Evolutionary conservation across 164 flowering plant genomes (phyloP), one percentile per base, ranked within the genome.

Genomic region (Macadamia integrifolia): DNA sequence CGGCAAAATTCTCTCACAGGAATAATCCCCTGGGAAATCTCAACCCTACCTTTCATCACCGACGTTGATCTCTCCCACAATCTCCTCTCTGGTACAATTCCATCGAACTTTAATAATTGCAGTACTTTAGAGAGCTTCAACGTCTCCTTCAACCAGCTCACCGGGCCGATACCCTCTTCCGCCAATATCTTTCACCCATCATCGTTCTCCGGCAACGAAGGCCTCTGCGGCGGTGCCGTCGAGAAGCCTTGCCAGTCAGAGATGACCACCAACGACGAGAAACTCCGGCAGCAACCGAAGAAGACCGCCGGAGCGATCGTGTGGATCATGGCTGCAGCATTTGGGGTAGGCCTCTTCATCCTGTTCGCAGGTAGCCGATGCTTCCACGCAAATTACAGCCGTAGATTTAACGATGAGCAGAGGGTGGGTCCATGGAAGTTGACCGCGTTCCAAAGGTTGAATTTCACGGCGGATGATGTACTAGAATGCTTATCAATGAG

Each of bases 391-490:
- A 84, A 61, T 58, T 78, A 76, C 79, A 66, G 64, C 71, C 74
- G 79, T 11, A 35, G 76, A 60, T 71, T 78, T 28, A 10, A 57
- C 29, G 74, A 71, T 1, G 73, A 74, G 0, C 64, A 70, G 1
- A 83, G 79, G 29, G 69, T 67, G 35, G 90, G 96, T 56, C 89
- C 91, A 50, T 91, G 96, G 93, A 86, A 79, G 56, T 58, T 91
- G 58, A 90, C 97, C 5, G 98, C 99, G 3, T 94, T 94, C 72
- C 99, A 94, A 63, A 78, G 99, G 71, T 71, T 94, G 60, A 90
- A 92, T 63, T 94, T 88, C 84, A 84, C 96, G 63, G 97, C 89
- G 3, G 91, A 94, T 17, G 92, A 92, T 70, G 92, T 92, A 7
- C 49, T 86, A 6, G 95, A 91, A 66, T 84, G 93, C 65, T 30